A percentile compares a stretch with the other conserved stretches of the same genome.
Conservation (phyloP, 2,329 filamentous ascomycete genomes). For the Fusarium ambrosium region DNA sequence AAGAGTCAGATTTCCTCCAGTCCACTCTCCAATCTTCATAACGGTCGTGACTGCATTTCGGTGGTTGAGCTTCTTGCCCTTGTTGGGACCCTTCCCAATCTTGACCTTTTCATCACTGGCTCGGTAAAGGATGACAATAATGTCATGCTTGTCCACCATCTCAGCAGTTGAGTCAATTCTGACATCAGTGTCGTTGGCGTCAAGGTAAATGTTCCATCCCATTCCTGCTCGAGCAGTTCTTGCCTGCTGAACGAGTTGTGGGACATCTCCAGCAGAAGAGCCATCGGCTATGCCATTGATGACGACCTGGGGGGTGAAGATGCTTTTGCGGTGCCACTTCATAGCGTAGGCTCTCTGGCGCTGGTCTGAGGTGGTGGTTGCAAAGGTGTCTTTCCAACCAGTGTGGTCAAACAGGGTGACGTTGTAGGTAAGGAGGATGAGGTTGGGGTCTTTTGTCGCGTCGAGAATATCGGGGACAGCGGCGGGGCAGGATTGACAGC, state of each 20-base stretch:
- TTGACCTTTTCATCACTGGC: slow-evolving; percentile 47
- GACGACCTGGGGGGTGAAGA: slow-evolving; percentile 52
- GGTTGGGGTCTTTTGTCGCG: slow-evolving; percentile 46
- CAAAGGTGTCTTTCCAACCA: slow-evolving; percentile 52
- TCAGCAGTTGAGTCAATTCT: not conserved
- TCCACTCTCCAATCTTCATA: slow-evolving; percentile 50
- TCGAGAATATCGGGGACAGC: slow-evolving; percentile 50
- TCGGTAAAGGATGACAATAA: not conserved
- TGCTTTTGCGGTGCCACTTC: slow-evolving; percentile 48
- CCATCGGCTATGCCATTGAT: slow-evolving; percentile 43
- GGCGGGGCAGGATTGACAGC: slow-evolving; percentile 51
- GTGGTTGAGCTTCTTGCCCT: slow-evolving; percentile 53
- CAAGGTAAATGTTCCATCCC: not conserved
- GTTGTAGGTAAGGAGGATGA: slow-evolving; percentile 52
- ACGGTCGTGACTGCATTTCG: slow-evolving; percentile 50
- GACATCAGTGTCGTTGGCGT: slow-evolving; percentile 1
- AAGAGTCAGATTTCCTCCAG: not conserved
- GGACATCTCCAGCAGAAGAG: not conserved
- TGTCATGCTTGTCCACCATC: not conserved
- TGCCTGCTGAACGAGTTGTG: not conserved
- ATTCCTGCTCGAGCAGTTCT: not conserved
- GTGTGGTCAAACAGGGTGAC: slow-evolving; percentile 53
- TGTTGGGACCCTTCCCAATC: slow-evolving; percentile 51
- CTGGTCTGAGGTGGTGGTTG: slow-evolving; percentile 47
- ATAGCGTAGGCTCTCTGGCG: slow-evolving; percentile 52